Evolutionary conservation across 108 stramenopile species (phyloP).

Genomic region (Seminavis robusta): DNA sequence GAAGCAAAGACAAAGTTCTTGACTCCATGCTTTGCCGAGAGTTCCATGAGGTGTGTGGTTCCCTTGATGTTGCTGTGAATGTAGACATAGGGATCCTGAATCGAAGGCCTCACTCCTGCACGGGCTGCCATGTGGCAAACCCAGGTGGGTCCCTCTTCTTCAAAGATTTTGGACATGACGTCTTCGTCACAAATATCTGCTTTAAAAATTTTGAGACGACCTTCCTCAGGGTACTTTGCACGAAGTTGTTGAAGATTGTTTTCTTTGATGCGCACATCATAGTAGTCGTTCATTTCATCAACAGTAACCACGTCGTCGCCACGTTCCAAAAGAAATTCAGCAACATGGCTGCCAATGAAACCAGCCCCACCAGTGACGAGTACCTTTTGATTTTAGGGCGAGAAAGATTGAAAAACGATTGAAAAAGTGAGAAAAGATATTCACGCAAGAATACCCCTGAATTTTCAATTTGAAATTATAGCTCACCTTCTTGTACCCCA

Average conservation of each 20-base stretch:
- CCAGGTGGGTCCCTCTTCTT: constrained; percentile 72
- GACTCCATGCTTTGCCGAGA: constrained; percentile 74
- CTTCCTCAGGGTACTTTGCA: constrained; percentile 31
- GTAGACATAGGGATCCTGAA: constrained; percentile 97
- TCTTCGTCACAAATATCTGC: constrained; percentile 94
- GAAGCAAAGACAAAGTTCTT: constrained; percentile 97
- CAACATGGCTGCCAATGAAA: constrained; percentile 91
- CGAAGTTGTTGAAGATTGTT: constrained; percentile 70
- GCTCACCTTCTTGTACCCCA: constrained; percentile 54
- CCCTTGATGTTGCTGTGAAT: constrained; percentile 96
- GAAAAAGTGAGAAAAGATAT: too few species aligned
- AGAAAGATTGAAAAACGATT: too few species aligned
- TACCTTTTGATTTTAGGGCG: too few species aligned
- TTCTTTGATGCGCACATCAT: constrained; percentile 89
- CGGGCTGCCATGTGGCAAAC: constrained; percentile 98
- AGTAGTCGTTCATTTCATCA: constrained; percentile 98
- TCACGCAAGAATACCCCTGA: too few species aligned
- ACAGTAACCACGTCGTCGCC: constrained; percentile 95
- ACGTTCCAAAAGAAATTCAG: constrained; percentile 74
- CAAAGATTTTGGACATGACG: constrained; percentile 80
- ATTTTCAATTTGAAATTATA: too few species aligned
- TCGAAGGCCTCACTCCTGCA: constrained; percentile 89
- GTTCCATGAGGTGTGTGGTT: constrained; percentile 93
- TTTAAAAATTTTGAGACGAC: constrained; percentile 54
- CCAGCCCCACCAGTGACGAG: constrained; percentile 97